Evolutionary conservation across 1,284 basidiomycete species (phyloP).

Genomic region (Xanthoconium separans): DNA sequence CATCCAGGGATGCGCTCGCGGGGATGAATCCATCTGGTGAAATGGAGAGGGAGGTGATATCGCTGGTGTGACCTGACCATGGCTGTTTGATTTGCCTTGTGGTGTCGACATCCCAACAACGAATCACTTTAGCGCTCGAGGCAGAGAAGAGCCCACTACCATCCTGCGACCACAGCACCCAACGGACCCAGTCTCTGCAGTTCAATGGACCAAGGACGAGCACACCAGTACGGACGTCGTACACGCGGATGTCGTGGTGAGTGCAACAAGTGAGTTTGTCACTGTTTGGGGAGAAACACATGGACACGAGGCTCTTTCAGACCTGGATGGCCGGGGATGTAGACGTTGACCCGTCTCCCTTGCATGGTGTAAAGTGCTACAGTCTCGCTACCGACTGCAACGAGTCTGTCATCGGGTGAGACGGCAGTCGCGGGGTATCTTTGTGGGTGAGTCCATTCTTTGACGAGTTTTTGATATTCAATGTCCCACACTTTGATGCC

Average conservation of each 20-base stretch:
- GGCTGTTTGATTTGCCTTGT: background rate
- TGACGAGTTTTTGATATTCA: background rate
- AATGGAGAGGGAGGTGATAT: background rate
- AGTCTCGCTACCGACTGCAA: background rate
- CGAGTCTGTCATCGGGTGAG: background rate
- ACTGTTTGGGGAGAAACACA: background rate
- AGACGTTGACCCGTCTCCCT: background rate
- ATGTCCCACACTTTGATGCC: background rate
- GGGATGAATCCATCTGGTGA: constrained; percentile 12
- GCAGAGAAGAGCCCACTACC: background rate
- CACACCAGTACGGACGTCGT: background rate
- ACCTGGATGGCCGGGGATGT: background rate
- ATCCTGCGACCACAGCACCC: background rate
- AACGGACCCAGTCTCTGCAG: background rate
- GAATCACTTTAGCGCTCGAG: background rate
- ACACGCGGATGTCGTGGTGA: background rate
- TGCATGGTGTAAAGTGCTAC: constrained; percentile 2
- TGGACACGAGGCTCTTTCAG: no score
- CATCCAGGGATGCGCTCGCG: constrained; percentile 5
- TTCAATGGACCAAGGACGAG: background rate
- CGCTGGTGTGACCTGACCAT: background rate
- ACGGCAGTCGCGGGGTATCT: background rate
- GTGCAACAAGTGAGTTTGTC: background rate
- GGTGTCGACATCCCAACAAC: background rate
- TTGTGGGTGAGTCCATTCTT: background rate